Base-by-base conservation (phyloP, 768 basidiomycete genomes). In the Lentinula edodes region DNA sequence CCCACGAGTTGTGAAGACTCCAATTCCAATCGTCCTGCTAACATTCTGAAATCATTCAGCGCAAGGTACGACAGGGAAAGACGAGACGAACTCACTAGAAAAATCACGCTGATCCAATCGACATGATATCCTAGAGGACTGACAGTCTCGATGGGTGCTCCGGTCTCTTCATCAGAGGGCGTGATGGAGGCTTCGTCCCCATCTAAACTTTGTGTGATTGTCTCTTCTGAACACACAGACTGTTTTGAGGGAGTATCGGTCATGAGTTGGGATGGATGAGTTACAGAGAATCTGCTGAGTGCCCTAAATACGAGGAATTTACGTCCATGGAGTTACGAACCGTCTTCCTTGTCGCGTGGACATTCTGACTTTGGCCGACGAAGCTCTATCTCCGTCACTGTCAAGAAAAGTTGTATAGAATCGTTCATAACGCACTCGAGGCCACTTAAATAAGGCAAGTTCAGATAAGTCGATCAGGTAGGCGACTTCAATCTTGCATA, bases 11-110 rank as follows among this genome's bases (percentile, higher is more conserved):
- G 72, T 70, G 62, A 74, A 73, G 10, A 77, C 71, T 39, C 75
- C 75, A 3, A 74, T 76, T 36, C 76, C 76, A 64, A 76, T 73
- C 73, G 76, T 76, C 59, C 70, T 72, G 58, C 73, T 72, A 46
- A 73, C 63, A 53, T 75, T 75, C 74, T 74, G 55, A 18, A 48
- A 13, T 18, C 46, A 46, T 10, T 18, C n/a, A 18, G 36, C 20
- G 34, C 8, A 16, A n/a, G 13, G 8, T 60, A 43, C n/a, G 10
- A 50, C 5, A 8, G 20, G 10, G 18, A n/a, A 56, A 20, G 43
- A 32, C 18, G 35, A 23, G 8, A 32, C 42, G 39, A 57, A 32
- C 58, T 45, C 28, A 71, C 70, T 65, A 71, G 53, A 58, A 71
- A 70, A 18, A 69, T 58, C 48, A 72, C 70, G 48, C 65, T 68